Percentiles rank a stretch among this genome's conserved stretches.
Evolutionary conservation across 208 protist genomes (phyloP).

Genomic region (Acanthamoeba polyphaga): DNA sequence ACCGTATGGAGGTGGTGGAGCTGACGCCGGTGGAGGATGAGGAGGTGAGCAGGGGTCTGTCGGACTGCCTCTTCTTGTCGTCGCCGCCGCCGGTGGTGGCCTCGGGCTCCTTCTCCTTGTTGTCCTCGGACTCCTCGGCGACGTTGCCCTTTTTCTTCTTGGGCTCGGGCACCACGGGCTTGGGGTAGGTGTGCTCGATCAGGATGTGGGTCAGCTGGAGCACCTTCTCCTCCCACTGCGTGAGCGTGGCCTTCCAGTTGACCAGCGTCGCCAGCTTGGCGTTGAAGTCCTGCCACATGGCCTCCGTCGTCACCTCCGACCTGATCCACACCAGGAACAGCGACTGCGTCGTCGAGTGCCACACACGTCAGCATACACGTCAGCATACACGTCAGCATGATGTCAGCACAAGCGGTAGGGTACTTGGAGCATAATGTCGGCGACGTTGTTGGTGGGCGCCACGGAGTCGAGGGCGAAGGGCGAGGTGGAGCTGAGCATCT

Average conservation of each 20-base stretch:
- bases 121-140: not conserved
- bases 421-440: slow-evolving; percentile 59
- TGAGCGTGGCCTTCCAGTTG: slow-evolving; percentile 67
- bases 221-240: slow-evolving; percentile 66
- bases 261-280: slow-evolving; percentile 10
- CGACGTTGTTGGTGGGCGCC: slow-evolving; percentile 53
- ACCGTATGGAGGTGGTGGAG: not conserved
- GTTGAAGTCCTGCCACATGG: slow-evolving; percentile 57
- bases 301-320: slow-evolving; percentile 45
- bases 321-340: slow-evolving; percentile 70
- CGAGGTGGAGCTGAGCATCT: slow-evolving; percentile 35
- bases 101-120: slow-evolving; percentile 39
- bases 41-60: not conserved
- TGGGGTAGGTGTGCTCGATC: slow-evolving; percentile 42
- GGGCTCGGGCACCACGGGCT: slow-evolving; percentile 40
- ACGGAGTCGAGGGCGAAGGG: slow-evolving; percentile 51
- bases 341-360: not conserved
- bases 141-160: slow-evolving; percentile 59
- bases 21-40: not conserved
- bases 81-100: not conserved
- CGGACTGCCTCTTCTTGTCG: not conserved
- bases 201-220: slow-evolving; percentile 62
- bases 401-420: not conserved
- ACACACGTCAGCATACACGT: not conserved
- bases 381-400: not conserved